Evolutionary conservation across 441 rosid genomes (phyloP), one percentile per base, ranked within the genome.

Genomic region (Rhodomyrtus psidioides): DNA sequence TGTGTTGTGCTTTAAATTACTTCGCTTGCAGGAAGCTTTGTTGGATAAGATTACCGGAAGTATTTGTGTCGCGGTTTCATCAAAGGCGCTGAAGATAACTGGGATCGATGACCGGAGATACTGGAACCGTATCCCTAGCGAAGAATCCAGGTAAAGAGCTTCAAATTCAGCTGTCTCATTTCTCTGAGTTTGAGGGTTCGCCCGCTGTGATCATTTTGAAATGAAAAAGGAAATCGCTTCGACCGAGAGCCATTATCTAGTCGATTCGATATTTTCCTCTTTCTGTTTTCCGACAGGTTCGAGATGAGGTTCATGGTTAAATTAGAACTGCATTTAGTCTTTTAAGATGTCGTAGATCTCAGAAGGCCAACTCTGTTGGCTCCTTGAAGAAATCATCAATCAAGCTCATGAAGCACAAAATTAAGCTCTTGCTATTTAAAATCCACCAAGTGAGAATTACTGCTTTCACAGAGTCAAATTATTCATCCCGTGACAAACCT

Each of bases 91-190:
- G 83, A 86, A 83, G 85, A 86, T 86, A 46, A 86, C 88, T 2
- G 88, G 88, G 34, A 86, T 86, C 1, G 88, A 83, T 44, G 88
- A 86, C 58, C 74, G 85, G 75, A 83, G 88, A 86, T 86, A 86
- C 30, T 86, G 88, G 88, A 86, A 86, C 49, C 85, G 26, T 75
- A 86, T 86, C 6, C 88, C 70, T 12, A 53, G 59, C 9, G 60
- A 82, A 12, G 84, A 82, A 56, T 82, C 84, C 84, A 53, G 84
- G 83, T 81, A 81, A 81, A 51, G 57, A 9, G 34, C 79, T 81
- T 15, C 83, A 14, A 39, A 21, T 70, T 49, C 79, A 12, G 2
- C 79, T 39, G 16, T 70, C 79, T 70, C 10, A 21, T 39, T 39
- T 70, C 79, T 39, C 79, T 4, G 27, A 39, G 79, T 70, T 39